Conservation (phyloP, 2,329 filamentous ascomycete genomes). For the Fusarium sp. region DNA sequence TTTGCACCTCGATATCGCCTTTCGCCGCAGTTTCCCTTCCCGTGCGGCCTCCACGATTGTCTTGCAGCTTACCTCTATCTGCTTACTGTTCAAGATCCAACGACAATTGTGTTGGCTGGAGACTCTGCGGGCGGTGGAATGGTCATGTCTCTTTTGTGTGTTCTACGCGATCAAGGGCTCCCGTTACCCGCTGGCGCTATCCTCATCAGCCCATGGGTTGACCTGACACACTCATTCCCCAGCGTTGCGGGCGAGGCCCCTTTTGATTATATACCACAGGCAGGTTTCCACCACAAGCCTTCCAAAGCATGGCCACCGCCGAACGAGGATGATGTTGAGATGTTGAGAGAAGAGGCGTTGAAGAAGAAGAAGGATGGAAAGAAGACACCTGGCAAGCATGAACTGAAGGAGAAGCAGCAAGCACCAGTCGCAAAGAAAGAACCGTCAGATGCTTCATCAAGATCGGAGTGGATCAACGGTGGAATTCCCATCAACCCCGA, state of each 20-base stretch:
- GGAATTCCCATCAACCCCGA: constrained; percentile 44
- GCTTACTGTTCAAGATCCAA: constrained; percentile 78
- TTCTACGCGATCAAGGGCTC: constrained; percentile 82
- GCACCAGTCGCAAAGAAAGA: constrained; percentile 46
- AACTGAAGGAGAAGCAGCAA: constrained; percentile 49
- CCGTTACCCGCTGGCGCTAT: constrained; percentile 90
- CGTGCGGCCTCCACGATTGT: constrained; percentile 90
- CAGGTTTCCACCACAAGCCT: constrained; percentile 91
- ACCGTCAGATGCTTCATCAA: constrained; percentile 30
- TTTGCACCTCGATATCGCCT: constrained; percentile 89
- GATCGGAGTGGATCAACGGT: constrained; percentile 43
- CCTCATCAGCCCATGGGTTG: constrained; percentile 94
- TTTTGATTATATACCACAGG: constrained; percentile 86
- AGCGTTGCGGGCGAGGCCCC: constrained; percentile 79
- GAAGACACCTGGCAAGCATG: constrained; percentile 32
- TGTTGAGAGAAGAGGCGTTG: constrained; percentile 62
- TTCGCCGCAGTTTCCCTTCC: constrained; percentile 94
- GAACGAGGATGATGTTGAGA: constrained; percentile 76
- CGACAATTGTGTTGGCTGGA: constrained; percentile 86
- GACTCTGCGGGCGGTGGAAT: constrained; percentile 96
- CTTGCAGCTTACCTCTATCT: constrained; percentile 88
- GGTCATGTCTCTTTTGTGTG: constrained; percentile 82
- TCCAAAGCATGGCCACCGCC: constrained; percentile 93
- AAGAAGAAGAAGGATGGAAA: constrained; percentile 49
- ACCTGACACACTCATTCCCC: constrained; percentile 94